These are phyloP conservation scores for Thalassiosira ordinaria DNA, from an alignment of 352 stramenopile genomes.

Conservation along the genomic window DNA sequence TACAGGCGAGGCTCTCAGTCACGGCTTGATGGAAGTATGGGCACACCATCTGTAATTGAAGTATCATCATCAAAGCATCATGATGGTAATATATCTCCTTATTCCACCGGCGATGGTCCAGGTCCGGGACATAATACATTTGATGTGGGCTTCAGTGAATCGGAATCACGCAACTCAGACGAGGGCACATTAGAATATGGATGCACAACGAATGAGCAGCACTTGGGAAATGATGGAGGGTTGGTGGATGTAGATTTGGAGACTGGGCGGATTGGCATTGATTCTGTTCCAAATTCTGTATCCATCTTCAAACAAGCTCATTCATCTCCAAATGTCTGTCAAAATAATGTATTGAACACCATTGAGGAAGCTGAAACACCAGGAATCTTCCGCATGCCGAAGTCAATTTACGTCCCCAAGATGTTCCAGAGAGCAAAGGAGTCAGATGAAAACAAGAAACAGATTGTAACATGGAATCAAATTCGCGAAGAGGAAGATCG, in stretches of 20 bases:
- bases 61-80: constrained; percentile 17
- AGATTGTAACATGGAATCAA: constrained; percentile 31
- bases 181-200: not conserved
- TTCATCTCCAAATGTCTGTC: not conserved
- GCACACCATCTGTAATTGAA: constrained; percentile 13
- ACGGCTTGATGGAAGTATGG: not conserved
- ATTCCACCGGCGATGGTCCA: not conserved
- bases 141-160: constrained; percentile 16
- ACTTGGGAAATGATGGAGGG: not conserved
- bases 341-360: not conserved
- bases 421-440: constrained; percentile 28
- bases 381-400: constrained; percentile 19
- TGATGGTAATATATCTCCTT: constrained; percentile 18
- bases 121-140: not conserved
- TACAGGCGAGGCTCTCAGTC: constrained; percentile 9
- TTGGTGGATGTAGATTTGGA: constrained; percentile 18
- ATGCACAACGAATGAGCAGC: not conserved
- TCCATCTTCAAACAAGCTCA: constrained; percentile 12
- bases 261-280: constrained; percentile 1
- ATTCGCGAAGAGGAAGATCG: constrained; percentile 38
- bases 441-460: constrained; percentile 9
- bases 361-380: constrained; percentile 4
- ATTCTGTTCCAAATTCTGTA: constrained; percentile 19
- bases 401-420: constrained; percentile 25
- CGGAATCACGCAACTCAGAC: not conserved